Evolutionary conservation across 345 rosid genomes (phyloP), one percentile per base, ranked within the genome.

Genomic region (Arabis alpina): DNA sequence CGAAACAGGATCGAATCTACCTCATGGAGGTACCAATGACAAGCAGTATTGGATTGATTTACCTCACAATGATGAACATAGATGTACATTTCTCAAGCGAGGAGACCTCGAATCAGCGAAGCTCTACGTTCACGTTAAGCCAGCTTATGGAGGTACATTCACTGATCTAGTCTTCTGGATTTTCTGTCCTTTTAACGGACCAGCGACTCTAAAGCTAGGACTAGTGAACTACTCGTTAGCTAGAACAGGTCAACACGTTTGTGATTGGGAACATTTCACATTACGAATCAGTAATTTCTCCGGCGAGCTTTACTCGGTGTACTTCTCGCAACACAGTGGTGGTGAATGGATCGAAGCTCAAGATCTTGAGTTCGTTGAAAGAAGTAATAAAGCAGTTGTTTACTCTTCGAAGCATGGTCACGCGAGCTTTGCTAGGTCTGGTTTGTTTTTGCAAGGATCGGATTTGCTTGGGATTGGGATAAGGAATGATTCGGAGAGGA

Each of bases 261-360:
- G 96, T n/a, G 97, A 93, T 23, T 91, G 93, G 97, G 98, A 93
- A 69, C 97, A 93, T 75, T 86, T 86, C 72, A 93, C 98, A 60
- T 84, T 93, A 59, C 82, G 98, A 0, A 73, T 89, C 51, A 74
- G 94, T 79, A 93, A 93, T 83, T 91, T 93, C 64, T 81, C 84
- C 2, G 96, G 94, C 50, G 88, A 87, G 71, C 88, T 91, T 1
- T 76, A 84, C 80, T 75, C 85, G 27, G 37, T 93, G 52, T 93
- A 90, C 83, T 87, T 87, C 85, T 93, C 98, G 2, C 98, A 93
- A 76, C 96, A 91, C 48, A 89, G 96, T 42, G 94, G 93, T 11
- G 98, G 98, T 1, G 76, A 86, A 40, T 91, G 97, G 97, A 81
- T 91, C 9, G 82, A 79, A 55, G 90, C 90, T n/a, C 72, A 60